Conservation (phyloP, 2,329 filamentous ascomycete genomes). For the Cryoendolithus antarcticus region DNA sequence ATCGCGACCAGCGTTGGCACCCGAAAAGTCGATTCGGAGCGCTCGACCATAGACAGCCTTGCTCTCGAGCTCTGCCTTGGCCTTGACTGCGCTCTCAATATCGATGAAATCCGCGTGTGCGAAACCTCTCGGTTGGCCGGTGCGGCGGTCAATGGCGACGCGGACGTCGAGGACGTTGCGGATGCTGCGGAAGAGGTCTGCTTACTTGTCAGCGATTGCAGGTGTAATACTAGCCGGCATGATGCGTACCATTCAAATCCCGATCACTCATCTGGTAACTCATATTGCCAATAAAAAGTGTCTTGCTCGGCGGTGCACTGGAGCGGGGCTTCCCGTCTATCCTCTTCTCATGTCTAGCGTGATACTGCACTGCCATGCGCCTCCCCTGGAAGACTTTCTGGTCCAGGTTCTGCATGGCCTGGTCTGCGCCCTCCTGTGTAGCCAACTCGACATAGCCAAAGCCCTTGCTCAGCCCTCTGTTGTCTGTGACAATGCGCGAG, state of each 20-base stretch:
- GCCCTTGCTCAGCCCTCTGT: slow-evolving; percentile 55
- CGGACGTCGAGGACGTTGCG: slow-evolving; percentile 62
- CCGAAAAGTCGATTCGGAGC: slow-evolving; percentile 53
- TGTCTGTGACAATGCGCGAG: slow-evolving; percentile 47
- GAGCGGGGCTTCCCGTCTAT: background rate
- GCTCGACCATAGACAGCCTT: slow-evolving; percentile 53
- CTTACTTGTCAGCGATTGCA: background rate
- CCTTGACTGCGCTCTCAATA: slow-evolving; percentile 51
- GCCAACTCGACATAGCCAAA: slow-evolving; percentile 56
- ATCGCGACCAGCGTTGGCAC: background rate
- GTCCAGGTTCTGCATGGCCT: slow-evolving; percentile 47
- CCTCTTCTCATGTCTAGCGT: slow-evolving; percentile 16
- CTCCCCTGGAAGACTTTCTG: slow-evolving; percentile 52
- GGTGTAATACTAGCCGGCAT: too few relatives aligned
- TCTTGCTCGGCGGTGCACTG: slow-evolving; percentile 43
- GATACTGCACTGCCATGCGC: slow-evolving; percentile 50
- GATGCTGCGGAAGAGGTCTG: slow-evolving; percentile 56
- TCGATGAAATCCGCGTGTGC: slow-evolving; percentile 71
- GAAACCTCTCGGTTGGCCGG: slow-evolving; percentile 71
- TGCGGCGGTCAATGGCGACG: slow-evolving; percentile 69
- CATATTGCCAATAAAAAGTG: slow-evolving; percentile 75
- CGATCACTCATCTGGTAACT: slow-evolving; percentile 74
- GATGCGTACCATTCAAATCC: slow-evolving; percentile 50
- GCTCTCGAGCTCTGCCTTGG: slow-evolving; percentile 41
- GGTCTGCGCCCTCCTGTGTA: slow-evolving; percentile 38